Conservation (phyloP, 192 early-diverging fungal species). For the Rhizoclosmatium sp. region DNA sequence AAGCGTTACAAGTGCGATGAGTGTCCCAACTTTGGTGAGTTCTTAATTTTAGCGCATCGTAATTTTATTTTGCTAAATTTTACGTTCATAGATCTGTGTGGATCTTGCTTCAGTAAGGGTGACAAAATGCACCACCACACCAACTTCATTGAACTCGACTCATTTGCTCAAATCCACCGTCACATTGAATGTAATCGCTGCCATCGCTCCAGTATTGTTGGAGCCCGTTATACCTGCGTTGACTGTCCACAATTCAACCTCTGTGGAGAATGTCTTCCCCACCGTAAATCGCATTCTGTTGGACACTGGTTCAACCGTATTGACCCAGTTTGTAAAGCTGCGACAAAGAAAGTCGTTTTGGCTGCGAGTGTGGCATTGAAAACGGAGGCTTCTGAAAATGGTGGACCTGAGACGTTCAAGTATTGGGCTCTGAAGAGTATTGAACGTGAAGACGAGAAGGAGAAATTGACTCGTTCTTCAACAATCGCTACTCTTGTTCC, state of each 20-base stretch:
- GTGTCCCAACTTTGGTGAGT: constrained; percentile 37
- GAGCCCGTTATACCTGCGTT: constrained; percentile 40
- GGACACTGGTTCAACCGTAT: constrained; percentile 41
- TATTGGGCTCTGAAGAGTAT: no score
- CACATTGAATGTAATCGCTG: constrained; percentile 36
- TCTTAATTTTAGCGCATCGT: not conserved
- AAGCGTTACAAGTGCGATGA: constrained; percentile 39
- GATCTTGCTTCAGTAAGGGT: constrained; percentile 22
- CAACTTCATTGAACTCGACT: constrained; percentile 19
- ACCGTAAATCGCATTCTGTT: constrained; percentile 7
- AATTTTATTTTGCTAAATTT: not conserved
- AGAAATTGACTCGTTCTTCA: not conserved
- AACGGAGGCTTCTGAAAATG: not conserved
- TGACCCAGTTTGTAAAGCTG: not conserved
- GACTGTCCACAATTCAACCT: constrained; percentile 45
- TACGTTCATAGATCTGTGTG: constrained; percentile 32
- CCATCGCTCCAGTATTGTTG: constrained; percentile 27
- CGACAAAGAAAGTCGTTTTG: not conserved
- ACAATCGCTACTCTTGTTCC: not conserved
- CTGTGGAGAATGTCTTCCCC: constrained; percentile 30
- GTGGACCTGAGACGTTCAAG: not conserved
- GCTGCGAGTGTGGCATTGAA: not conserved
- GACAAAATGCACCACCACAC: constrained; percentile 5
- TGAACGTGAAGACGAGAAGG: not conserved
- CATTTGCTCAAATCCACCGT: constrained; percentile 27